Evolutionary conservation across 2,329 filamentous ascomycete genomes (phyloP).

Genomic region (Fusarium sarcochroum): DNA sequence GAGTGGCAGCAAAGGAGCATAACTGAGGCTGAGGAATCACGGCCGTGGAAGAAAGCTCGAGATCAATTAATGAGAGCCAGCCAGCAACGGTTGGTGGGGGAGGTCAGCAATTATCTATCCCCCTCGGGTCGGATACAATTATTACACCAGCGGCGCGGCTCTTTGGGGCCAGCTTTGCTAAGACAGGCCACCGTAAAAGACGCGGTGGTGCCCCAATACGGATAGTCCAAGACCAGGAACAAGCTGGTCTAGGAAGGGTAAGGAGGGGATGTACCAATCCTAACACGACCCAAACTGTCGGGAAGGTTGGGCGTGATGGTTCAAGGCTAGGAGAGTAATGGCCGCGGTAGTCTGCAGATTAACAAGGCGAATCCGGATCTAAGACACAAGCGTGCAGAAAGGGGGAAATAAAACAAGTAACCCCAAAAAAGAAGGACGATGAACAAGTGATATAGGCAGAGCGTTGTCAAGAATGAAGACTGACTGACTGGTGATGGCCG

Average conservation of each 20-base stretch:
- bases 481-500: slow-evolving; percentile 21
- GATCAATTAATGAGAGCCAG: slow-evolving; percentile 36
- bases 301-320: slow-evolving; percentile 44
- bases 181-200: slow-evolving; percentile 49
- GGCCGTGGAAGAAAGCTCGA: slow-evolving; percentile 28
- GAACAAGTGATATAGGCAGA: slow-evolving; percentile 36
- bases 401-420: slow-evolving; percentile 23
- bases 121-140: slow-evolving; percentile 43
- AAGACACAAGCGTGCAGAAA: slow-evolving; percentile 31
- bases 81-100: slow-evolving; percentile 36
- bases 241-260: slow-evolving; percentile 45
- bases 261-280: slow-evolving; percentile 48
- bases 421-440: slow-evolving; percentile 17
- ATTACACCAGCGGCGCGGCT: slow-evolving; percentile 49
- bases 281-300: slow-evolving; percentile 51
- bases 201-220: slow-evolving; percentile 47
- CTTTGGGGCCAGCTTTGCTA: slow-evolving; percentile 41
- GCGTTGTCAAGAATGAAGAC: slow-evolving; percentile 23
- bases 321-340: slow-evolving; percentile 35
- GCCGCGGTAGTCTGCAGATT: slow-evolving; percentile 38
- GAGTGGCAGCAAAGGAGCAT: slow-evolving; percentile 46
- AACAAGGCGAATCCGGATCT: slow-evolving; percentile 20
- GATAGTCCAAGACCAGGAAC: slow-evolving; percentile 48
- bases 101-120: slow-evolving; percentile 48
- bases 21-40: slow-evolving; percentile 37